Evolutionary conservation across 2,329 filamentous ascomycete species (phyloP).

Genomic region (Calonectria leucothoes): DNA sequence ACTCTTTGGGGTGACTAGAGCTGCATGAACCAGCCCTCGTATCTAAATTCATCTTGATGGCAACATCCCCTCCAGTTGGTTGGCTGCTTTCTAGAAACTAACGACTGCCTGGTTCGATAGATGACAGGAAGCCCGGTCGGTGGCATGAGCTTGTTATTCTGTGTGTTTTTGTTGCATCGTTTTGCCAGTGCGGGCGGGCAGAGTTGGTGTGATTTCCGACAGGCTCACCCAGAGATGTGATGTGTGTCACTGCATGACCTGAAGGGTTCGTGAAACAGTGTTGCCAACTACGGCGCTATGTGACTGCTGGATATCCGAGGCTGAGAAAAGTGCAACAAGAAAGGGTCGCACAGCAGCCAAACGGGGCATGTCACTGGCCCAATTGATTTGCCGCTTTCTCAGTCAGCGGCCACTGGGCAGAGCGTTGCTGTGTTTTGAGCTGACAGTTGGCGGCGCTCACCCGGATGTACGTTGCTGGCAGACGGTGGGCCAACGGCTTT

Average conservation of each 20-base stretch:
- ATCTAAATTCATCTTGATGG: background rate
- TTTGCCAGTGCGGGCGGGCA: background rate
- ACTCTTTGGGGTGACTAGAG: background rate
- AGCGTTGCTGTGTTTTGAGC: background rate
- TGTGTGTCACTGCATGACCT: background rate
- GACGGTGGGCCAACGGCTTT: background rate
- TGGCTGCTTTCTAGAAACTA: background rate
- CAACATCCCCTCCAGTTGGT: background rate
- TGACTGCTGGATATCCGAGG: background rate
- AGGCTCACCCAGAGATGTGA: background rate
- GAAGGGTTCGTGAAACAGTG: background rate
- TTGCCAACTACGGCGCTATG: background rate
- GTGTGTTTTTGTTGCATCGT: background rate
- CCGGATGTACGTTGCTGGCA: background rate
- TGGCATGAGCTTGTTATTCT: background rate
- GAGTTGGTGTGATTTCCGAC: background rate
- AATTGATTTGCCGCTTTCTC: background rate
- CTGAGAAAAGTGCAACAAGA: background rate
- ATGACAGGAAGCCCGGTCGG: background rate
- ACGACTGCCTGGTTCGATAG: background rate
- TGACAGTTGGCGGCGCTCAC: background rate
- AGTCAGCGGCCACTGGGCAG: background rate
- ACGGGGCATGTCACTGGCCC: background rate
- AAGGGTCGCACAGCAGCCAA: background rate
- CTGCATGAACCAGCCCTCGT: conserved; percentile 1